Base-by-base conservation (phyloP, 352 stramenopile species). In the Globisporangium canariense region DNA sequence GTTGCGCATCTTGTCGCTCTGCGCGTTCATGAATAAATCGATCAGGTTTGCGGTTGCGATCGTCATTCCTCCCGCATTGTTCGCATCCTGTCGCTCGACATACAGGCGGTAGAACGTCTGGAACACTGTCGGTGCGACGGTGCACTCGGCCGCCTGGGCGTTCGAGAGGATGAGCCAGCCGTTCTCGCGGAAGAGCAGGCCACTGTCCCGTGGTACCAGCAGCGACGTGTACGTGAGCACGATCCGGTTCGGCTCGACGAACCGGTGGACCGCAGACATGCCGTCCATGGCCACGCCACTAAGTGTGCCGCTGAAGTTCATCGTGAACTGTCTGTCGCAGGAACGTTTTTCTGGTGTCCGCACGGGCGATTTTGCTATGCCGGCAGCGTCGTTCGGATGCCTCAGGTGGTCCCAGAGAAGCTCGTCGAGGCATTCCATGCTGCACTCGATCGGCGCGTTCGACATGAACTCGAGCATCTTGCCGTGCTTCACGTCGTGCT, bases 181-280 rank as follows among this genome's bases (percentile, higher is more conserved):
- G 8, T 38, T 67, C 32, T 67, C 62, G 30, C 62, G 62, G n/a
- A 62, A 62, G 3, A 55, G 4, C 14, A 67, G 40, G 7, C 49
- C 46, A 14, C 25, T 62, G 2, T 16, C 62, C 1, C 11, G 2
- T 11, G 52, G 52, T 18, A 40, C 36, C 3, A 62, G 16, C 25
- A 62, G 20, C 55, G 62, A 67, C 7, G 62, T 45, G 34, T 58
- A 61, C 32, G 50, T 20, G 32, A 58, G 7, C 45, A 67, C 53
- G 32, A 55, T 50, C 4, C 62, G 62, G 25, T 58, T 22, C 8
- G 45, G 43, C 25, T 67, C 55, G 28, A 60, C 62, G 13, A 67
- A 32, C 28, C 45, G 54, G 16, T 45, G 62, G 1, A 43, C 1
- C 6, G 25, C 52, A 9, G 41, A 57, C 9, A 58, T 40, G 47